Percentiles rank a stretch among this genome's conserved stretches.
Evolutionary conservation across 2,329 filamentous ascomycete genomes (phyloP).

Genomic region (Chrysoporthe austroafricana): DNA sequence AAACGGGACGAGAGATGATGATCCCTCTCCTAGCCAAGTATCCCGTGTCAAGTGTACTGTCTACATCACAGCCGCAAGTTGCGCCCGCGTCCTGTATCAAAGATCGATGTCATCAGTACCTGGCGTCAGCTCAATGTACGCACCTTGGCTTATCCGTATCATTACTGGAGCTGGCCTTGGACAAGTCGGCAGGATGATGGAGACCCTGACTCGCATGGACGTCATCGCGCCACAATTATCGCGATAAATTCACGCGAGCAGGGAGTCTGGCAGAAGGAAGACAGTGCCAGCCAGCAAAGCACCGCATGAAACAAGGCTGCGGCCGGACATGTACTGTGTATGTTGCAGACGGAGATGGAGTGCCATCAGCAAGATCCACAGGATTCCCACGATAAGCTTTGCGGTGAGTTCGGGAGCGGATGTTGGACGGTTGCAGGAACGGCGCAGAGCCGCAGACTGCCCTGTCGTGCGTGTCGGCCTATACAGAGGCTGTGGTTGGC

Average conservation of each 20-base stretch:
- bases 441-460: conserved; percentile 15
- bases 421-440: neutral
- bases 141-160: conserved; percentile 8
- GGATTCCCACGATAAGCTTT: neutral
- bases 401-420: neutral
- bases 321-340: neutral
- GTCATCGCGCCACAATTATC: conserved; percentile 30
- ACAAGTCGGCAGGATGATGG: conserved; percentile 12
- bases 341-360: neutral
- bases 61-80: conserved; percentile 6
- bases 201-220: conserved; percentile 27
- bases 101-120: conserved; percentile 24
- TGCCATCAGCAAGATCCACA: neutral
- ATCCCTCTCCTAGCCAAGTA: neutral
- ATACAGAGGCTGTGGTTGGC: neutral
- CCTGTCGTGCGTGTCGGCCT: neutral
- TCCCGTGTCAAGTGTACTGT: conserved; percentile 18
- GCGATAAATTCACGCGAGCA: conserved; percentile 26
- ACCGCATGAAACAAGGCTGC: conserved; percentile 1
- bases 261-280: neutral
- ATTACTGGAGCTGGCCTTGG: conserved; percentile 14
- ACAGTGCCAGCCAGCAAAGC: neutral
- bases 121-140: conserved; percentile 1
- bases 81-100: neutral
- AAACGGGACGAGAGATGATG: conserved; percentile 13